Evolutionary conservation across 345 rosid species (phyloP).

Genomic region (Ceriops zippeliana): DNA sequence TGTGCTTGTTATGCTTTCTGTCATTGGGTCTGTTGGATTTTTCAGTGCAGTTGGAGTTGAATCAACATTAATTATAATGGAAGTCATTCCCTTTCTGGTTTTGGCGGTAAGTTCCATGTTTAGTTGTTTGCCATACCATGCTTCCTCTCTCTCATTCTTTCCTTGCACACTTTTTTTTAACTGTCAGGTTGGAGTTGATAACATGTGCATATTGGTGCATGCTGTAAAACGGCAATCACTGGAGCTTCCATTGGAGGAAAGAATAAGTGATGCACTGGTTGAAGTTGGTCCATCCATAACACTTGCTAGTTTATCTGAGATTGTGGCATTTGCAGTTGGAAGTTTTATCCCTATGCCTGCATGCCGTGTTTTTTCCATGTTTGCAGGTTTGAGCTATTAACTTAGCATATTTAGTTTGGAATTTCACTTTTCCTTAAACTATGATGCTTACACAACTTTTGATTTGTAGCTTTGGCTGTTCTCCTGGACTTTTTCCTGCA

Average conservation of each 20-base stretch:
- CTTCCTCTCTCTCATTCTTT: neutral
- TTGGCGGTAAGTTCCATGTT: conserved; percentile 72
- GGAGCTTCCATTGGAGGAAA: conserved; percentile 64
- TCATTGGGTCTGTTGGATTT: conserved; percentile 89
- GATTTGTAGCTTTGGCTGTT: conserved; percentile 79
- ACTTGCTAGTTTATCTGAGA: conserved; percentile 90
- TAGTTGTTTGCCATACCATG: conserved; percentile 4
- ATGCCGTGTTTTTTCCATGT: conserved; percentile 94
- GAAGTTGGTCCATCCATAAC: conserved; percentile 99
- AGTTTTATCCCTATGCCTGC: conserved; percentile 97
- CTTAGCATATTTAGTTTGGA: conserved; percentile 2
- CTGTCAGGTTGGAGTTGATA: conserved; percentile 90
- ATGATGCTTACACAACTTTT: conserved; percentile 14
- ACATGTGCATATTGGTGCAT: conserved; percentile 93
- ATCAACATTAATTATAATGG: conserved; percentile 92
- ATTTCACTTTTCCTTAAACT: neutral
- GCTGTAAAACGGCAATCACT: conserved; percentile 85
- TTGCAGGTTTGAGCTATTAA: conserved; percentile 56
- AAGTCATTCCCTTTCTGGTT: conserved; percentile 97
- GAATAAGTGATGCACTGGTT: conserved; percentile 81
- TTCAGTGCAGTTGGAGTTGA: conserved; percentile 93
- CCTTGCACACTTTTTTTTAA: neutral
- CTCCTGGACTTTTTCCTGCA: conserved; percentile 91
- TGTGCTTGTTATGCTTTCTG: conserved; percentile 92
- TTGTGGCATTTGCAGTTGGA: conserved; percentile 93